Conservation (phyloP, 192 early-diverging fungal genomes). For the Physocladia obscura region DNA sequence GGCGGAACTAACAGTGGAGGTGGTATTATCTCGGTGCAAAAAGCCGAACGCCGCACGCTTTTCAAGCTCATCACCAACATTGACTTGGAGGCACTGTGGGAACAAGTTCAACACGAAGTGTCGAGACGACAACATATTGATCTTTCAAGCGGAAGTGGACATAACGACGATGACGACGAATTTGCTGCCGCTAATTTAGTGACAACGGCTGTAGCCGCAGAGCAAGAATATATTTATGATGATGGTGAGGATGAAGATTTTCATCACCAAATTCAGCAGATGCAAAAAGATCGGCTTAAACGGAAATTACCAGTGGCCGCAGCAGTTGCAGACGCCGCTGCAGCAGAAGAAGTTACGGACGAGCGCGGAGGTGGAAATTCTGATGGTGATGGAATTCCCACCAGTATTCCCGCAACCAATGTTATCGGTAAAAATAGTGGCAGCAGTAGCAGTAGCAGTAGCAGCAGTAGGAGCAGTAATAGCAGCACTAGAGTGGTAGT, state of each 20-base stretch:
- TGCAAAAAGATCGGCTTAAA: neutral
- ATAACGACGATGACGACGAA: neutral
- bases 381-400: no score
- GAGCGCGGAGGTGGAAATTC: neutral
- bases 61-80: conserved; percentile 11
- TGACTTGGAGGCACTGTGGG: conserved; percentile 26
- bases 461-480: no score
- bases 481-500: no score
- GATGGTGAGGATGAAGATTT: neutral
- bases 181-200: neutral
- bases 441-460: neutral
- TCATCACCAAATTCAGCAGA: neutral
- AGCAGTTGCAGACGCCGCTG: neutral
- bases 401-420: neutral
- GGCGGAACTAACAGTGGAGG: neutral
- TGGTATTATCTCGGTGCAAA: neutral
- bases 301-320: neutral
- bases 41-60: neutral
- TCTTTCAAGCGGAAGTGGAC: neutral
- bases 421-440: neutral
- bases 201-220: neutral
- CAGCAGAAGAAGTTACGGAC: neutral
- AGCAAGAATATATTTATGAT: neutral
- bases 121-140: conserved; percentile 10
- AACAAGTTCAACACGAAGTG: conserved; percentile 19